Base-by-base conservation (phyloP, 1,284 basidiomycete species). In the Malassezia slooffiae region DNA sequence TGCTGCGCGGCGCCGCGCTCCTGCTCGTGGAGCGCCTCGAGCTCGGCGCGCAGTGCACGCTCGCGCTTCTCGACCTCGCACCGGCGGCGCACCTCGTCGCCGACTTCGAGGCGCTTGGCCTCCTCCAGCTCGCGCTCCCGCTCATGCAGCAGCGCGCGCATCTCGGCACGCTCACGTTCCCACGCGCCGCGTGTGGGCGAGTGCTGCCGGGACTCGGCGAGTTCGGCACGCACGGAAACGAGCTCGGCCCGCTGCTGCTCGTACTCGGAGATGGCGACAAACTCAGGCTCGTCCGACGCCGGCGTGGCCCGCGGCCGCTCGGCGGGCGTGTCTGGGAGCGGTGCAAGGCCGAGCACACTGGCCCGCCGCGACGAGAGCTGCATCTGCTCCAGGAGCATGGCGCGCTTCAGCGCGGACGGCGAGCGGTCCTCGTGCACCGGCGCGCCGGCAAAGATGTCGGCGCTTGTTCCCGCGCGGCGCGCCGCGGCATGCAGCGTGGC, bases 141-240 rank as follows among this genome's bases (percentile, higher is more conserved):
- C 35, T 79, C 74, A 31, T 75, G 75, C 50, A 79, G 77, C 43
- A 73, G 73, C 16, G 77, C 56, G 19, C 72, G 66, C 32, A 75
- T 72, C 41, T 76, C 74, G 15, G 78, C 68, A 19, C 75, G 72
- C 17, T 72, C 71, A 12, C 22, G 29, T n/a, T 41, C 40, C 23
- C 23, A 34, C 16, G 15, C n/a, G n/a, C n/a, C n/a, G n/a, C n/a
- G n/a, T n/a, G n/a, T n/a, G n/a, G n/a, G n/a, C n/a, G n/a, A n/a
- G n/a, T n/a, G n/a, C n/a, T n/a, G n/a, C n/a, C n/a, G n/a, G n/a
- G n/a, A n/a, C n/a, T n/a, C 10, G 6, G 31, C 21, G 15, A 22
- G 27, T 17, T 34, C 15, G 10, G 31, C 22, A 12, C 40, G 40
- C 24, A 41, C 16, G 55, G 57, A 24, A 7, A 44, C 47, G 12